Evolutionary conservation across 1,284 basidiomycete species (phyloP), one percentile per base, ranked within the genome.

Genomic region (Neonothopanus nambi): DNA sequence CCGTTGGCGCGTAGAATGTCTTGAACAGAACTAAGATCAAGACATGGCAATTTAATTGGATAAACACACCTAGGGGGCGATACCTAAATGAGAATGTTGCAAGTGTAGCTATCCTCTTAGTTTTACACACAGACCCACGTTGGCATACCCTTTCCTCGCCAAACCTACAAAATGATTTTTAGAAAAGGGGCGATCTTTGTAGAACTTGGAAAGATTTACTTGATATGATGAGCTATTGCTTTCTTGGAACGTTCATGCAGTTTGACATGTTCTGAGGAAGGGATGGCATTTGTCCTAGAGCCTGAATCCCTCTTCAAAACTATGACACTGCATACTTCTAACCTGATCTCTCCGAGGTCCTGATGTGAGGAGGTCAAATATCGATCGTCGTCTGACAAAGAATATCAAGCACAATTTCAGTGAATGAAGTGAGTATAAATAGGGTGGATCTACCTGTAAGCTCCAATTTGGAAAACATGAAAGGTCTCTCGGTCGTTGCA

Each of bases 1-100:
- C 52, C 52, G 21, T 53, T 53, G 8, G 52, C 52, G 30, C 40
- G 52, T n/a, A 53, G 52, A 36, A 53, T 41, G 7, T 30, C 52
- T 52, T 4, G 26, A 5, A 6, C 13, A 20, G 13, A 6, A 5
- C 9, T 45, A 8, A 20, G 43, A 15, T n/a, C 12, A 45, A 26
- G 33, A 13, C 2, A 24, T 5, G 15, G 17, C 12, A 11, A 26
- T 17, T 45, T 15, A 20, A 13, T 33, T 11, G 20, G 23, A 20
- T 15, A 17, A 12, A 45, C 51, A 15, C 4, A 46, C 52, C 43
- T 13, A 38, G 15, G 15, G 51, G 51, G 2, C 44, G 26, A 36
- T 46, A 46, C 35, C 23, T 46, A 18, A 36, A 46, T 26, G 36
- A 21, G 18, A 46, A 46, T 6, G 28, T 46, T 13, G 23, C 3